Percentiles rank a stretch among this genome's conserved stretches.
Evolutionary conservation across 306 rosid species (phyloP).

Genomic region (Begonia peltatifolia): DNA sequence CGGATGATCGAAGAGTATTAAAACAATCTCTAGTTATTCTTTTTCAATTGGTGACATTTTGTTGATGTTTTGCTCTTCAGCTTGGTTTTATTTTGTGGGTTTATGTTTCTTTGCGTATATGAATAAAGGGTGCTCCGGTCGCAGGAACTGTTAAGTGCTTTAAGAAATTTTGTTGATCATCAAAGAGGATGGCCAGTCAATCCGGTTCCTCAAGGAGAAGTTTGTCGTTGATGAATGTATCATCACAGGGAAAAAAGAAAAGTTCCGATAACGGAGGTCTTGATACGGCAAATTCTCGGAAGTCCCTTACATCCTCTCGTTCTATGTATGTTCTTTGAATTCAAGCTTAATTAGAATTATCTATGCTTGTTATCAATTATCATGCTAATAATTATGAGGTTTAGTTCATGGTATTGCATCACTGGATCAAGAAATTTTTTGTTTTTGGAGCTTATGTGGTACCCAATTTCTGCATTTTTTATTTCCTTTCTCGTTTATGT

Average conservation of each 20-base stretch:
- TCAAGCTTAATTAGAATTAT: not conserved
- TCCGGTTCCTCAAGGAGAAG: conserved; percentile 49
- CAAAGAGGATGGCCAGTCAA: conserved; percentile 34
- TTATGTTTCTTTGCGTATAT: not conserved
- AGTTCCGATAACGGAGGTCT: conserved; percentile 25
- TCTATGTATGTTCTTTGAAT: conserved; percentile 18
- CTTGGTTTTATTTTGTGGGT: too few relatives aligned
- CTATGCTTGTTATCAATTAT: not conserved
- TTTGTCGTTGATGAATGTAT: conserved; percentile 19
- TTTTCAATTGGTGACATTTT: too few relatives aligned
- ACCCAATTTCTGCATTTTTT: not conserved
- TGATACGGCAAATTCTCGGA: conserved; percentile 23
- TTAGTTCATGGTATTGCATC: not conserved
- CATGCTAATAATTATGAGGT: not conserved
- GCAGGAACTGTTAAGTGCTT: conserved; percentile 15
- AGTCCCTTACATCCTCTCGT: conserved; percentile 36
- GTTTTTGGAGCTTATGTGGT: not conserved
- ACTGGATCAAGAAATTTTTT: too few relatives aligned
- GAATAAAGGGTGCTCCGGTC: conserved; percentile 4
- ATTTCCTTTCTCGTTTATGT: too few relatives aligned
- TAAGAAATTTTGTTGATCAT: not conserved
- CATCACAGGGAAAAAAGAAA: conserved; percentile 38
- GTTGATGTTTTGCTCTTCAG: too few relatives aligned
- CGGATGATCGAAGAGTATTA: too few relatives aligned
- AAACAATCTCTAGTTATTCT: too few relatives aligned